Percentiles rank a stretch among this genome's conserved stretches.
phyloP scores from a whole-genome alignment of 495 filamentous ascomycete genomes.

The Niebla homalea region DNA sequence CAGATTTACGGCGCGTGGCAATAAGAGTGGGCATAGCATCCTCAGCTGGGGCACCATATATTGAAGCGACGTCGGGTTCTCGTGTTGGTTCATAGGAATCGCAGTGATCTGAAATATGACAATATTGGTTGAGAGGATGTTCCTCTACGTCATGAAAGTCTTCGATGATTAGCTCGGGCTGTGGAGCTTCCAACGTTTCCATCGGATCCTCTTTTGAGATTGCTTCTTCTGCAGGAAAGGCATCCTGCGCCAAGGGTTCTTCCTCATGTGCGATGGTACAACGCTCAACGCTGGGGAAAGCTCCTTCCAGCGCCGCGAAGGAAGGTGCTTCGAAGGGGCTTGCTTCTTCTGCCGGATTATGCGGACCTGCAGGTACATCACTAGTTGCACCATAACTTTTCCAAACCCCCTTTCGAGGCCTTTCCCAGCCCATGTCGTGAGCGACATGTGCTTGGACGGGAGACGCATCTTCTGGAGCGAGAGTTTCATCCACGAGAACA shows the following conservation, averaged over 20 bases:
- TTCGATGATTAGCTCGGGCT: slow-evolving; percentile 3
- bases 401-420: background rate
- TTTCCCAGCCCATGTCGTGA: slow-evolving; percentile 1
- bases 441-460: slow-evolving; percentile 4
- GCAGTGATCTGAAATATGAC: background rate
- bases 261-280: slow-evolving; percentile 5
- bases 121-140: slow-evolving; percentile 4
- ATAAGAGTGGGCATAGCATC: slow-evolving; percentile 4
- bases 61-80: slow-evolving; percentile 8
- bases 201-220: slow-evolving; percentile 3
- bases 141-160: slow-evolving; percentile 4
- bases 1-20: slow-evolving; percentile 3
- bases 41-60: slow-evolving; percentile 6
- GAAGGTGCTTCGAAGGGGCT: slow-evolving; percentile 5
- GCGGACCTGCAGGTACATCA: slow-evolving; percentile 7
- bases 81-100: slow-evolving; percentile 8
- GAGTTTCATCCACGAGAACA: slow-evolving; percentile 8
- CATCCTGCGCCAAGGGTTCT: slow-evolving; percentile 4
- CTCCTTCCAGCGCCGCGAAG: slow-evolving; percentile 1
- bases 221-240: slow-evolving; percentile 7
- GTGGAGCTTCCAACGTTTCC: slow-evolving; percentile 5
- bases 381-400: slow-evolving; percentile 4
- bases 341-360: slow-evolving; percentile 8
- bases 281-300: slow-evolving; percentile 5
- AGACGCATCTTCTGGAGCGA: no score